Evolutionary conservation across 176 grass and related monocot genomes (phyloP), one percentile per base, ranked within the genome.

Genomic region (Cenchrus purpureus): DNA sequence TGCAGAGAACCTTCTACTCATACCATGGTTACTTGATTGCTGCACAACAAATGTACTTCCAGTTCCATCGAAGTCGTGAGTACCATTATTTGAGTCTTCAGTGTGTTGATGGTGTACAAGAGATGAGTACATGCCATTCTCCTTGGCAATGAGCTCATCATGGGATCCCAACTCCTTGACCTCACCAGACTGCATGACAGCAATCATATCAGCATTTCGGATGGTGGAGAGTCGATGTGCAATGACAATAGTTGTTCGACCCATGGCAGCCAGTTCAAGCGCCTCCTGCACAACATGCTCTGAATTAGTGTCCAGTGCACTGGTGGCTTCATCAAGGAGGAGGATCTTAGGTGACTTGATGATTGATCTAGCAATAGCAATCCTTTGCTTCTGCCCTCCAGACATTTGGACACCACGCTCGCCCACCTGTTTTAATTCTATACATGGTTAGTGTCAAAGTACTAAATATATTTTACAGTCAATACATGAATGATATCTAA

Each of bases 321-420:
- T 98, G 0, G 95, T 98, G 37, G 95, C 95, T 82, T 98, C 95
- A 54, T 98, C 95, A 16, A 98, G 89, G 73, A 95, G 89, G 54
- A 98, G 92, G 55, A 98, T 93, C 89, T 98, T 98, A 8, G 95
- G 95, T 72, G 95, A 95, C 76, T 92, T 93, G 22, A 98, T 12
- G 60, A 98, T 91, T 59, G 95, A 91, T 83, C 95, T 91, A 3
- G 95, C 92, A 73, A 98, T 98, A 60, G 95, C 95, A 73, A 98
- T 98, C 72, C 95, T 95, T 77, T 98, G 95, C 72, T 98, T 98
- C 75, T 98, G 95, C 2, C 95, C 92, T 82, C 95, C 95, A 10
- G 95, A 98, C 92, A 98, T 95, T 75, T 98, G 95, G 72, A 93
- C 85, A 45, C 95, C 95, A 44, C 87, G 83, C 88, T 98, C 92